Evolutionary conservation across 345 rosid species (phyloP).

Genomic region (Cardamine occulta): DNA sequence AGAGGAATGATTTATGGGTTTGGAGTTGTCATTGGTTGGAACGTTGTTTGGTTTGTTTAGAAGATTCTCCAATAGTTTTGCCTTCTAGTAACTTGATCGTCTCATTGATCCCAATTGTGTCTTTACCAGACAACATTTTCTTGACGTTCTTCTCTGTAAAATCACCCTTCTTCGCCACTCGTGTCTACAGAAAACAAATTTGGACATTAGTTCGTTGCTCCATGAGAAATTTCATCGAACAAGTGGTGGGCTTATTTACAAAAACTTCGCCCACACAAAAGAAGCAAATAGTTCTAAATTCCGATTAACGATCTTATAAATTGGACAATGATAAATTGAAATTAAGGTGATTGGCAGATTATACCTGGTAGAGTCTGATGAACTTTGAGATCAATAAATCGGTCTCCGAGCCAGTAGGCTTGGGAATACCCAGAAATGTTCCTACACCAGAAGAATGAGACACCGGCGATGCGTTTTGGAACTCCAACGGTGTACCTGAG

Average conservation of each 20-base stretch:
- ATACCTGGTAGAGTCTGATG: conserved; percentile 39
- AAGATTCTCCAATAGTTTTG: background rate
- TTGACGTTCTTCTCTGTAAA: conserved; percentile 32
- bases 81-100: conserved; percentile 35
- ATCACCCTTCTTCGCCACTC: conserved; percentile 42
- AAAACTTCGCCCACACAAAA: background rate
- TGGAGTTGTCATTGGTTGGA: background rate
- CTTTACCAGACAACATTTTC: conserved; percentile 33
- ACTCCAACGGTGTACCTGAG: conserved; percentile 6
- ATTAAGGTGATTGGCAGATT: background rate
- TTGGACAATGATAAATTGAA: background rate
- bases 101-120: conserved; percentile 26
- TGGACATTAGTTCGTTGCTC: background rate
- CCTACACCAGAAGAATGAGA: conserved; percentile 41
- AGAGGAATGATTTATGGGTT: conserved; percentile 1
- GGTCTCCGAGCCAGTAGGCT: conserved; percentile 22
- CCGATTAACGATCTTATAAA: background rate
- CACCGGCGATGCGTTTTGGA: conserved; percentile 3
- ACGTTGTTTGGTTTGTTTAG: background rate
- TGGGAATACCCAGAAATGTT: conserved; percentile 34
- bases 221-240: conserved; percentile 33
- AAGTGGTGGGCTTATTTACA: conserved; percentile 26
- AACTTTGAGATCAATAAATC: conserved; percentile 39
- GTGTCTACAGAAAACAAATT: conserved; percentile 17
- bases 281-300: background rate